Evolutionary conservation across 2,329 filamentous ascomycete genomes (phyloP).

Genomic region (Cordyceps farinosa): DNA sequence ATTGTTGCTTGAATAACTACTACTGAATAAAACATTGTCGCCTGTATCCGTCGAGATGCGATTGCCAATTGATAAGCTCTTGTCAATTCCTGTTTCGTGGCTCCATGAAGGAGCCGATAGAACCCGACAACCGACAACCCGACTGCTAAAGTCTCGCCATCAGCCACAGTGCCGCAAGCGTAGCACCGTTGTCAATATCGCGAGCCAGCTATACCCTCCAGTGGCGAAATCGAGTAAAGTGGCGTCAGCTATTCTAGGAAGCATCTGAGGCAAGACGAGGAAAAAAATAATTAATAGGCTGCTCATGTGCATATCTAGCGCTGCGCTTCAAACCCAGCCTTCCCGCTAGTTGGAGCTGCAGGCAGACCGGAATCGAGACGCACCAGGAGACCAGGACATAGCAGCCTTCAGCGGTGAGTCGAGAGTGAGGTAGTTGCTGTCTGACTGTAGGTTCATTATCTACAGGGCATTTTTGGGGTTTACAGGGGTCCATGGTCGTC

Average conservation of each 20-base stretch:
- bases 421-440: too few relatives aligned
- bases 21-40: not conserved
- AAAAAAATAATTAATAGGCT: not conserved
- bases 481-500: not conserved
- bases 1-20: not conserved
- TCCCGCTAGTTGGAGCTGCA: not conserved
- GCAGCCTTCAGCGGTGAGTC: too few relatives aligned
- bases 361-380: too few relatives aligned
- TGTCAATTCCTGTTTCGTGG: not conserved
- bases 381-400: too few relatives aligned
- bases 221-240: conserved; percentile 6
- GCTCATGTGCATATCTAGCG: conserved; percentile 5
- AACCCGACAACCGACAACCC: not conserved
- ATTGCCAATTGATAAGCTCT: not conserved
- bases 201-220: not conserved
- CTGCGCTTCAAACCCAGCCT: not conserved
- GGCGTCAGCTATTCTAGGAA: conserved; percentile 9
- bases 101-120: not conserved
- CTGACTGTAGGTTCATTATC: too few relatives aligned
- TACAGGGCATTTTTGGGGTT: not conserved
- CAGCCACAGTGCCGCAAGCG: not conserved
- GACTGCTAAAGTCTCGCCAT: not conserved
- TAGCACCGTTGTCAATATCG: not conserved
- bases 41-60: not conserved
- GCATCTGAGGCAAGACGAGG: not conserved